A percentile compares a stretch with the other conserved stretches of the same genome.
These are phyloP conservation scores for Penicillium griseofulvum DNA, from an alignment of 2,329 filamentous ascomycete genomes.

Conservation along the genomic window DNA sequence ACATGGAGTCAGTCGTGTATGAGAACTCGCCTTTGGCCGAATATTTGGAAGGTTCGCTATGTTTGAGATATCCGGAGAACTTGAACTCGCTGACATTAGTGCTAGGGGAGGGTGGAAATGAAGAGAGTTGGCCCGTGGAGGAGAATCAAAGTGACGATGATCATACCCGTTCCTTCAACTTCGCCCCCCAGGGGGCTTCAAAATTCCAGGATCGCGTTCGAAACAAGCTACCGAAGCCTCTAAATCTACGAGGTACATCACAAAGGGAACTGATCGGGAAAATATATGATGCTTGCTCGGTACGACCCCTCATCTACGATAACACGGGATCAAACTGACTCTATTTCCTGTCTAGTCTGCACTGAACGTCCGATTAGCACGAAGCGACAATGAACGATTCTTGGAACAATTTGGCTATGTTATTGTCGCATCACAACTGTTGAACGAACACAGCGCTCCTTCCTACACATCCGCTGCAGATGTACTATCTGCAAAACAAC, in stretches of 20 bases:
- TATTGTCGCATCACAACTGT: conserved; percentile 84
- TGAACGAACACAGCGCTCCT: conserved; percentile 60
- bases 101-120: conserved; percentile 47
- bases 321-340: conserved; percentile 9
- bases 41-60: conserved; percentile 75
- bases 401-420: conserved; percentile 91
- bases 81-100: conserved; percentile 10
- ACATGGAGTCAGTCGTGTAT: conserved; percentile 85
- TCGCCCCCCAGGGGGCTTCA: conserved; percentile 51
- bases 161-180: conserved; percentile 37
- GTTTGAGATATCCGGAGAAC: not conserved
- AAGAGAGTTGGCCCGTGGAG: conserved; percentile 39
- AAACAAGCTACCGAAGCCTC: conserved; percentile 49
- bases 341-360: conserved; percentile 25
- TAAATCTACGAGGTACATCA: conserved; percentile 37
- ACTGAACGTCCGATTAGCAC: conserved; percentile 55
- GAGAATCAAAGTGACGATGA: conserved; percentile 31
- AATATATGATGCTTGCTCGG: conserved; percentile 49
- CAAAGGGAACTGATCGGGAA: conserved; percentile 36
- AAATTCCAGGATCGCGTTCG: conserved; percentile 50
- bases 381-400: conserved; percentile 78
- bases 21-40: conserved; percentile 84
- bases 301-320: conserved; percentile 28
- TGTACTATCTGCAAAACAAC: conserved; percentile 31
- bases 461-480: conserved; percentile 41